Conservation (phyloP, 148 eudicot genomes). For the Pouteria glomerata region DNA sequence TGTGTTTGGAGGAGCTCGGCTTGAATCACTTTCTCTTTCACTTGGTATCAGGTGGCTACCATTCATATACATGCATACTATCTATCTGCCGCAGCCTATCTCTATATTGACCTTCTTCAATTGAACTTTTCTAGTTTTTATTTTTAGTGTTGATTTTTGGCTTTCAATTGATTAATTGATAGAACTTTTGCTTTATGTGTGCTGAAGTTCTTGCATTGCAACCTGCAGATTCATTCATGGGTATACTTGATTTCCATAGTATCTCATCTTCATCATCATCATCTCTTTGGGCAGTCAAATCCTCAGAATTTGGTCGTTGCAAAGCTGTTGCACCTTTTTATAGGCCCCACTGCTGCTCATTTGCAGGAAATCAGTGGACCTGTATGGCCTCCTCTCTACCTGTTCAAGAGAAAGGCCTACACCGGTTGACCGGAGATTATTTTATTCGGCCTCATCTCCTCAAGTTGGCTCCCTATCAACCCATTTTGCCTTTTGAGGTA, state of each 20-base stretch:
- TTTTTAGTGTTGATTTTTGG: no score
- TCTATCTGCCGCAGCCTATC: no score
- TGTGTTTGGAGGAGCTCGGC: no score
- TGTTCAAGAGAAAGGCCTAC: slow-evolving; percentile 22
- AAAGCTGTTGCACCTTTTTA: not conserved
- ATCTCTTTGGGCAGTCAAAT: slow-evolving; percentile 32
- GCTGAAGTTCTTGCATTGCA: not conserved
- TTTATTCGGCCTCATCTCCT: slow-evolving; percentile 15
- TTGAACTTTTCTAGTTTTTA: no score
- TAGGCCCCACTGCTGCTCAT: slow-evolving; percentile 20
- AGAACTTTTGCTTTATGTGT: no score
- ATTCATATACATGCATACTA: no score
- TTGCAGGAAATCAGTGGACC: slow-evolving; percentile 28
- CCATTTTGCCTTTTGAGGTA: slow-evolving; percentile 15
- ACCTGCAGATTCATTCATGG: slow-evolving; percentile 43
- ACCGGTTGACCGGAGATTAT: slow-evolving; percentile 13
- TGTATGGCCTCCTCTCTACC: slow-evolving; percentile 60
- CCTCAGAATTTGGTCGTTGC: slow-evolving; percentile 17
- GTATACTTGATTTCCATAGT: slow-evolving; percentile 48
- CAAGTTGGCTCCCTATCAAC: slow-evolving; percentile 13
- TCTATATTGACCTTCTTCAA: no score
- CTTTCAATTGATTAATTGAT: no score
- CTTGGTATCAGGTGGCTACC: no score
- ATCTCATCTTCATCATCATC: slow-evolving; percentile 17
- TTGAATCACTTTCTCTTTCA: no score